Percentiles rank a stretch among this genome's conserved stretches.
Evolutionary conservation across 176 grass and related monocot species (phyloP).

Genomic region (Rhynchospora pubera): DNA sequence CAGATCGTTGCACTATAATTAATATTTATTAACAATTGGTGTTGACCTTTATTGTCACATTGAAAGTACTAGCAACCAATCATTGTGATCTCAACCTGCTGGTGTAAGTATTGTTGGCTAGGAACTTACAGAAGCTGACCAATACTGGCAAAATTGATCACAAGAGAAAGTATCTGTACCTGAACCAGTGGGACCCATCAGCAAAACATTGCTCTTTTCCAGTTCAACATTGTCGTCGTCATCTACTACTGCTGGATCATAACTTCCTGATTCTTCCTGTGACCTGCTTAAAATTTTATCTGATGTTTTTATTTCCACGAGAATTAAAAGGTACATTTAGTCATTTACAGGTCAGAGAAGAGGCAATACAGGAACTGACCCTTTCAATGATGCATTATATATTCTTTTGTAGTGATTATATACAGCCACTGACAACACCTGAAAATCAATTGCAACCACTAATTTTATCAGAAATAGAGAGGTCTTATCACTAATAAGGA

Average conservation of each 20-base stretch:
- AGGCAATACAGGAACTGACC: slow-evolving; percentile 40
- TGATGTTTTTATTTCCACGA: background rate
- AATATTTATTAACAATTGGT: background rate
- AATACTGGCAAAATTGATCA: slow-evolving; percentile 13
- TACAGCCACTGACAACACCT: slow-evolving; percentile 95
- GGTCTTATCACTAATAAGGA: background rate
- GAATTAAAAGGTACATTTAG: background rate
- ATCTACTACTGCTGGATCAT: slow-evolving; percentile 47
- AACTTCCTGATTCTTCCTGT: slow-evolving; percentile 60
- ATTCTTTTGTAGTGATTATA: slow-evolving; percentile 99
- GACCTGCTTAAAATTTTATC: slow-evolving; percentile 44
- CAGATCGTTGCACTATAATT: background rate
- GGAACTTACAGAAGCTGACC: background rate
- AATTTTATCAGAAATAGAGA: background rate
- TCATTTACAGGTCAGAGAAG: background rate
- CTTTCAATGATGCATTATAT: slow-evolving; percentile 77
- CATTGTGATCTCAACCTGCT: background rate
- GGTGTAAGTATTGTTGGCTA: background rate
- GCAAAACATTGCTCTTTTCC: slow-evolving; percentile 95
- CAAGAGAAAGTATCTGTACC: slow-evolving; percentile 35
- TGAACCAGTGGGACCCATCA: slow-evolving; percentile 98
- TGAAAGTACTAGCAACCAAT: background rate
- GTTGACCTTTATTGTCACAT: background rate
- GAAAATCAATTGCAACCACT: slow-evolving; percentile 16
- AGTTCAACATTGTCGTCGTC: slow-evolving; percentile 77